These are phyloP conservation scores for Linaria vulgaris DNA, from an alignment of 257 asterid species.

Conservation along the genomic window DNA sequence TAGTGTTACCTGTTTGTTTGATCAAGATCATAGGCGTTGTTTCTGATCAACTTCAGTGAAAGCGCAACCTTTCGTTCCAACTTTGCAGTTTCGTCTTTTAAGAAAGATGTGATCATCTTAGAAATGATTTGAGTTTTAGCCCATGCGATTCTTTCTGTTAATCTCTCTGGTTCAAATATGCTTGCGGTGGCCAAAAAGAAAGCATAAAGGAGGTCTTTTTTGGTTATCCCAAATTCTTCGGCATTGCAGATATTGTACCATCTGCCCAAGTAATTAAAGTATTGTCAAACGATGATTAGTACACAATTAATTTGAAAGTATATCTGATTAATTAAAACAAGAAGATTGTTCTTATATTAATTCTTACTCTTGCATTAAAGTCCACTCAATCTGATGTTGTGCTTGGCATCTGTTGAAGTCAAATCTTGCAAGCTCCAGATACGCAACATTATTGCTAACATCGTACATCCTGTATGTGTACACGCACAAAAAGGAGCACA, in stretches of 20 bases:
- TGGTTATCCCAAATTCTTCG: conserved; percentile 33
- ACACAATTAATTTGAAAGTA: too few relatives aligned
- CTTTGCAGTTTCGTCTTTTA: conserved; percentile 1
- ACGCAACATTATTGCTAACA: conserved; percentile 27
- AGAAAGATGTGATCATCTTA: conserved; percentile 28
- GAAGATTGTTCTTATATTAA: too few relatives aligned
- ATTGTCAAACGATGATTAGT: too few relatives aligned
- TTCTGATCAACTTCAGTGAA: background rate
- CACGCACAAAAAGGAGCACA: too few relatives aligned
- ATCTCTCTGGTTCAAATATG: conserved; percentile 38
- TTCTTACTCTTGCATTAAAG: conserved; percentile 32
- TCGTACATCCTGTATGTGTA: conserved; percentile 34
- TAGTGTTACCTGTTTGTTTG: too few relatives aligned
- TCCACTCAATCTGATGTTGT: conserved; percentile 60
- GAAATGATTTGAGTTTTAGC: conserved; percentile 35
- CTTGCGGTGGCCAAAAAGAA: too few relatives aligned
- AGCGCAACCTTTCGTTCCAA: conserved; percentile 4
- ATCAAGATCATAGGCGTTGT: background rate
- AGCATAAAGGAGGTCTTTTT: conserved; percentile 31
- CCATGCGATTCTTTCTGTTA: conserved; percentile 47
- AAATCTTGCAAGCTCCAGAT: conserved; percentile 40
- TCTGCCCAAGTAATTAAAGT: conserved; percentile 20
- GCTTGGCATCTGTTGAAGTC: conserved; percentile 43
- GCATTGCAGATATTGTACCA: conserved; percentile 35
- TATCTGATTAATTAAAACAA: too few relatives aligned